phyloP scores from a whole-genome alignment of 345 rosid genomes.

The Viola odorata region DNA sequence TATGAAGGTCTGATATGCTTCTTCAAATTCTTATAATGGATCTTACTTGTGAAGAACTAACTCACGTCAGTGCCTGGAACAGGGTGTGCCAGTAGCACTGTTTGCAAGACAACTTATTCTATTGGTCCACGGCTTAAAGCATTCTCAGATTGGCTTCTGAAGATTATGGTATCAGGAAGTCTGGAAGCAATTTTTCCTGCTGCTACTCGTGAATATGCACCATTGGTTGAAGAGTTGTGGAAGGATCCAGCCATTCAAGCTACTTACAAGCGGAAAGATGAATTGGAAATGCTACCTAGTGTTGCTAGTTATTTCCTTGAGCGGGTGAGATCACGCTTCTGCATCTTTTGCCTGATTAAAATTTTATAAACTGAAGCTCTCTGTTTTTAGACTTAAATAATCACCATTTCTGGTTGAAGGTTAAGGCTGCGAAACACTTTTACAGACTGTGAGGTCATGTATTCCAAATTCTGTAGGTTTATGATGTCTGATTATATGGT shows the following conservation, averaged over 20 bases:
- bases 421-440: neutral
- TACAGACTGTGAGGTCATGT: no score
- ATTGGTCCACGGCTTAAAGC: slow-evolving; percentile 80
- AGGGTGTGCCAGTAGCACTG: slow-evolving; percentile 34
- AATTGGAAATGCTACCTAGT: slow-evolving; percentile 75
- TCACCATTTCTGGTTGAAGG: neutral
- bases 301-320: slow-evolving; percentile 85
- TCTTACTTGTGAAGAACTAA: no score
- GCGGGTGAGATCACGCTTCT: slow-evolving; percentile 49
- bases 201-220: slow-evolving; percentile 95
- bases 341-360: slow-evolving; percentile 7
- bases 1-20: no score
- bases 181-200: slow-evolving; percentile 87
- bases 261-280: slow-evolving; percentile 68
- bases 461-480: no score
- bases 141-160: slow-evolving; percentile 93
- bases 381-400: neutral
- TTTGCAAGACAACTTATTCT: slow-evolving; percentile 44
- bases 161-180: slow-evolving; percentile 85
- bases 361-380: neutral
- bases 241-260: slow-evolving; percentile 76
- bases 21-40: no score
- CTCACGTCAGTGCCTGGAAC: no score
- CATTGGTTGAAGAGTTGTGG: slow-evolving; percentile 91
- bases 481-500: neutral